Evolutionary conservation across 2,329 filamentous ascomycete genomes (phyloP).

Genomic region (Septoria linicola): DNA sequence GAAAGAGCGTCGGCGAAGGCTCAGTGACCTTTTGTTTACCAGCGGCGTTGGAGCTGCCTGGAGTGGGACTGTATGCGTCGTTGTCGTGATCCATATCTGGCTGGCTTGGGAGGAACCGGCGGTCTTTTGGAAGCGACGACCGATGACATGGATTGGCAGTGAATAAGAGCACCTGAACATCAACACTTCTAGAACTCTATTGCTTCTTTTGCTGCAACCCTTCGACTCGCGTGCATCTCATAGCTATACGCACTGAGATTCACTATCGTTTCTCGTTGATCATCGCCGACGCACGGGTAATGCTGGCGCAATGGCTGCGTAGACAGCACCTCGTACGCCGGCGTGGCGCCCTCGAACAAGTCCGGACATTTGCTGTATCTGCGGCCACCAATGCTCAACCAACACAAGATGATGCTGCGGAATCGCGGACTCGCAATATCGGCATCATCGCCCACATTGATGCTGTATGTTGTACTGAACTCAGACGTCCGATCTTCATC

Average conservation of each 20-base stretch:
- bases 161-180: not conserved
- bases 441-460: conserved; percentile 99
- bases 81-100: not conserved
- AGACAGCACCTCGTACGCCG: conserved; percentile 18
- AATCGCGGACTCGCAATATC: conserved; percentile 61
- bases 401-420: conserved; percentile 6
- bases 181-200: too few species aligned
- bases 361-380: conserved; percentile 8
- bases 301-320: conserved; percentile 27
- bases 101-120: too few species aligned
- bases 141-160: conserved; percentile 4
- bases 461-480: conserved; percentile 56
- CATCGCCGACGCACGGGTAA: conserved; percentile 10
- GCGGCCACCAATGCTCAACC: conserved; percentile 3
- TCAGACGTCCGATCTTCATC: conserved; percentile 4
- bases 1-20: conserved; percentile 28
- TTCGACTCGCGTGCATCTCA: too few species aligned
- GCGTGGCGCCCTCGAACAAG: conserved; percentile 7
- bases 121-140: not conserved
- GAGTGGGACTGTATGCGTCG: conserved; percentile 1
- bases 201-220: not conserved
- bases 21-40: conserved; percentile 24
- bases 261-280: too few species aligned
- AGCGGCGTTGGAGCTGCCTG: conserved; percentile 16
- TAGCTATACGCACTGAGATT: too few species aligned